Base-by-base conservation (phyloP, 805 yeast species). In the Hanseniaspora pseudoguilliermondii region DNA sequence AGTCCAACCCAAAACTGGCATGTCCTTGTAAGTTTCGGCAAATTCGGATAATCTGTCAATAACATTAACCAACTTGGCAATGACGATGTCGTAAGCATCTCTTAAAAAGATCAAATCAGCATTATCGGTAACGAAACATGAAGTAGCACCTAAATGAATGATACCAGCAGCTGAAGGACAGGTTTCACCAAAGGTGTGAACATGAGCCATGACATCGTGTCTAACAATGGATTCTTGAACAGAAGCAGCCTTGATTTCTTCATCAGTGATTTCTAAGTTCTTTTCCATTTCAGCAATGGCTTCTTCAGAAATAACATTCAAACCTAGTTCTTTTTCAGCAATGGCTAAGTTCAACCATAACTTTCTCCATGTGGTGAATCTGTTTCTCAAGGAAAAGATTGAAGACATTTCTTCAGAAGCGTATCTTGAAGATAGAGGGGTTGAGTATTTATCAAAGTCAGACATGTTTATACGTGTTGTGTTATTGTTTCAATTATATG, bases 141-240 rank as follows among this genome's bases (percentile, higher is more conserved):
- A 89, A 25, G 98, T 93, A 48, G 98, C 98, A 67, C 98, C 98
- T 66, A 93, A 75, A 70, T 93, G 98, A 66, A 93, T 93, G 71
- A 93, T 91, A 63, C 97, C 97, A 39, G 97, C 91, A 38, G 98
- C 98, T 7, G 84, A 84, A 20, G 98, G 98, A 65, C 95, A 86
- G 16, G 86, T 81, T 64, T 83, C 77, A 62, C 98, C 98, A 69
- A 86, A 93, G 57, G 84, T 86, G 68, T 93, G 98, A 57, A 93
- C 98, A 65, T 93, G 98, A 57, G 97, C 96, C 98, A 93, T 93
- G 64, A 93, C 98, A 69, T 93, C 98, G 71, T 93, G 98, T 75
- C 98, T 86, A 57, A 93, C 97, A 69, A 85, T 89, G 54, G 97
- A 96, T 73, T 93, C 98, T 73, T 93, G 97, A 62, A 79, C 81